Evolutionary conservation across 2,329 filamentous ascomycete species (phyloP), one percentile per base, ranked within the genome.

Genomic region (Stemphylium lycopersici): DNA sequence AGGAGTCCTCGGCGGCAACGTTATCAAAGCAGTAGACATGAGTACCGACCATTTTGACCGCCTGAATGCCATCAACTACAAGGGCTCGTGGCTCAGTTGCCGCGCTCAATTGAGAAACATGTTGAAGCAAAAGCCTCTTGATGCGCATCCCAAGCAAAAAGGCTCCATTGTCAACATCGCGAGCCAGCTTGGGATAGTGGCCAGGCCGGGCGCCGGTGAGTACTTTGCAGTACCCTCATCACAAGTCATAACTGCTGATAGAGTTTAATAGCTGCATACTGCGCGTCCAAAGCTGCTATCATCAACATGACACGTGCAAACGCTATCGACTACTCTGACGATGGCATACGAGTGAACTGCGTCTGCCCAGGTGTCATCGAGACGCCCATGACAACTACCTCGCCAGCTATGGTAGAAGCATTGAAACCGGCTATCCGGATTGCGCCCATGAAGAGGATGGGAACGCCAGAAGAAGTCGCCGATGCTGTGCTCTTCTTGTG

Each of bases 261-360:
- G 10, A n/a, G 5, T n/a, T 18, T 29, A 4, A 12, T n/a, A 31
- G 82, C 82, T 8, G 77, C 82, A 1, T 86, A 86, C 56, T 85
- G 81, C 48, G 81, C 80, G 0, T 84, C 82, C 3, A 87, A 87
- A 57, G 79, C 83, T 12, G 84, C 83, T 0, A 78, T 86, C 2
- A 81, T 86, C 44, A 82, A 80, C 18, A 79, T 87, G 79, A 86
- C 84, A 0, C 74, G 79, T 5, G 76, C 81, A 0, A 83, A 84
- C 58, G 83, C 82, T 1, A 83, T 84, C 16, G 81, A 86, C 58
- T 85, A 85, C 62, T 81, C 83, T 2, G 61, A 65, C 4, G 54
- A 68, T 39, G 55, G 47, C 1, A 84, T 87, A 48, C 78, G 84
- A 44, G 81, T 87, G 59, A 87, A 87, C 60, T 84, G 82, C 15